These are phyloP conservation scores for Epicoccum nigrum DNA, from an alignment of 2,329 filamentous ascomycete genomes.

Conservation along the genomic window DNA sequence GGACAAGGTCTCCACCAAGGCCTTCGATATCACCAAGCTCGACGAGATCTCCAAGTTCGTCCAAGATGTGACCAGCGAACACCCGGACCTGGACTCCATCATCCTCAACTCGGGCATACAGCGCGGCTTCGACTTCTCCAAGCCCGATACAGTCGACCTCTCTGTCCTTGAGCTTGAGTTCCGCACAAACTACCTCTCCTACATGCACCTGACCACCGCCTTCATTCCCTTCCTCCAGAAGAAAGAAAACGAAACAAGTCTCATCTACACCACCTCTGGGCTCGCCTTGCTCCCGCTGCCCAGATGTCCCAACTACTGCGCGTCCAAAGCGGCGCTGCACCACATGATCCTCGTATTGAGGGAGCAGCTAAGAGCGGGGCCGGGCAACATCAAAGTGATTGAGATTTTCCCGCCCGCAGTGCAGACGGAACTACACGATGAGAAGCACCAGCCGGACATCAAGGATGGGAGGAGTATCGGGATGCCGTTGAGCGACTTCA, in stretches of 20 bases:
- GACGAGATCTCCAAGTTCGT: slow-evolving; percentile 55
- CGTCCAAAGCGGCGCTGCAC: slow-evolving; percentile 62
- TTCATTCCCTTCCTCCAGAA: slow-evolving; percentile 59
- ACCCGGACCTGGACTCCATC: slow-evolving; percentile 60
- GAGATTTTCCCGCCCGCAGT: slow-evolving; percentile 63
- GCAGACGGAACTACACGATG: slow-evolving; percentile 63
- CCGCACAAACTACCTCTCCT: slow-evolving; percentile 58
- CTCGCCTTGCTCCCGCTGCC: slow-evolving; percentile 58
- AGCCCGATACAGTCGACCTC: slow-evolving; percentile 56
- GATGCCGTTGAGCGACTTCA: slow-evolving; percentile 61
- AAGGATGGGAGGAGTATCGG: slow-evolving; percentile 57
- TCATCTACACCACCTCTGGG: slow-evolving; percentile 58
- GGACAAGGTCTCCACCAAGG: slow-evolving; percentile 53
- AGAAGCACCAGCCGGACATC: slow-evolving; percentile 61
- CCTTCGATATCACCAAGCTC: slow-evolving; percentile 60
- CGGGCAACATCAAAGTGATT: slow-evolving; percentile 58
- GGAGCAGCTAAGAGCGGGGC: slow-evolving; percentile 55
- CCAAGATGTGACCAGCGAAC: slow-evolving; percentile 49
- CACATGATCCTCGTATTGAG: slow-evolving; percentile 60
- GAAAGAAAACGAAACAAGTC: slow-evolving; percentile 50
- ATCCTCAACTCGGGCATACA: slow-evolving; percentile 62
- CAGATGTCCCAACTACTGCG: slow-evolving; percentile 59
- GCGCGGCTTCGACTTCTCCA: slow-evolving; percentile 56
- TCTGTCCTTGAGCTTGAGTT: slow-evolving; percentile 53
- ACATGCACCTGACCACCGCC: slow-evolving; percentile 56